Evolutionary conservation across 768 basidiomycete species (phyloP).

Genomic region (Russula earlei): DNA sequence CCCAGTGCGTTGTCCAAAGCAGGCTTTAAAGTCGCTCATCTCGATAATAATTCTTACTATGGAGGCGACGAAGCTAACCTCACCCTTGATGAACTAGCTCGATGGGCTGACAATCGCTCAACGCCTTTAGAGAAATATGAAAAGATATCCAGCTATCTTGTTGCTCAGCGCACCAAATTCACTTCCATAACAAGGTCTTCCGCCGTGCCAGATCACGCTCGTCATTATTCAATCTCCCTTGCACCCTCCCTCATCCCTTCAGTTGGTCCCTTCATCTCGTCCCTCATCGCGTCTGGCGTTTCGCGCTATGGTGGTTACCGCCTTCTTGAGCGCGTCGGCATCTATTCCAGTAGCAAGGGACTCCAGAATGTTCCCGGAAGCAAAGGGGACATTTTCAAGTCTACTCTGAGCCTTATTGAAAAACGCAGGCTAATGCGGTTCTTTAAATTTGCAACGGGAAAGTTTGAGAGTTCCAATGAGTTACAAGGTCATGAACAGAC

Average conservation of each 20-base stretch:
- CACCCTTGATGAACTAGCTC: constrained; percentile 66
- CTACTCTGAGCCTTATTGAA: constrained; percentile 67
- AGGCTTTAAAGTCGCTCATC: constrained; percentile 79
- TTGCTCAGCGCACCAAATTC: constrained; percentile 28
- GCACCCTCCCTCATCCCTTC: constrained; percentile 75
- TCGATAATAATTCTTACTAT: constrained; percentile 80
- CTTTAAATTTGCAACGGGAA: constrained; percentile 67
- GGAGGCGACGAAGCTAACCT: constrained; percentile 77
- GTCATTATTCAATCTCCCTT: constrained; percentile 82
- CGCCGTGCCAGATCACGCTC: constrained; percentile 42
- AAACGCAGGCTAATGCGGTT: constrained; percentile 92
- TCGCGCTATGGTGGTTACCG: constrained; percentile 88
- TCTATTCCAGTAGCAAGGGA: constrained; percentile 40
- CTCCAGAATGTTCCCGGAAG: constrained; percentile 67
- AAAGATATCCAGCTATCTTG: constrained; percentile 20
- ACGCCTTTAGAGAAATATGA: constrained; percentile 13
- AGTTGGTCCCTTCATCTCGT: constrained; percentile 65
- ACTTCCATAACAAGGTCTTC: constrained; percentile 37
- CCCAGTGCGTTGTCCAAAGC: constrained; percentile 80
- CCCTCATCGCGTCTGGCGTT: constrained; percentile 74
- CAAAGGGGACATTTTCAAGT: constrained; percentile 92
- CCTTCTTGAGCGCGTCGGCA: constrained; percentile 59
- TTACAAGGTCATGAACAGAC: constrained; percentile 44
- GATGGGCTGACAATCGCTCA: constrained; percentile 48
- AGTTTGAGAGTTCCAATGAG: constrained; percentile 59